These are phyloP conservation scores for Paraphoma chrysanthemicola DNA, from an alignment of 2,329 filamentous ascomycete species.

Conservation along the genomic window DNA sequence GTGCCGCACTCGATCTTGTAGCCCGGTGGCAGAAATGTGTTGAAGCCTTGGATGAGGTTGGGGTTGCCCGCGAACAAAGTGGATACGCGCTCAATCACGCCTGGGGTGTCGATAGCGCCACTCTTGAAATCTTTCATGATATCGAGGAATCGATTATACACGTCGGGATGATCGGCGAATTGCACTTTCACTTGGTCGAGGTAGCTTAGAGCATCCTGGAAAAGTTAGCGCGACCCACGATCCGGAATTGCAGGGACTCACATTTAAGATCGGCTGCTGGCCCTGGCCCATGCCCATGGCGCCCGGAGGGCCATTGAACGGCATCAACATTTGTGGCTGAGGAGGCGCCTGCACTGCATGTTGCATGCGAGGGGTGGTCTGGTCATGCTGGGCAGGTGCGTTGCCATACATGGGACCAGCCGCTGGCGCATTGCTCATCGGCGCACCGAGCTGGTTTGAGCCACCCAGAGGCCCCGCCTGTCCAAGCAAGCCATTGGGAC, in stretches of 20 bases:
- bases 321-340: conserved; percentile 61
- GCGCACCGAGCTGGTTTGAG: conserved; percentile 56
- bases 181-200: conserved; percentile 98
- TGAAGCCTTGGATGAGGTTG: conserved; percentile 95
- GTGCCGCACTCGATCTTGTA: conserved; percentile 97
- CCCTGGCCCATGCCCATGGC: conserved; percentile 72
- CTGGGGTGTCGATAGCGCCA: conserved; percentile 97
- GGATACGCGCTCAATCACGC: conserved; percentile 95
- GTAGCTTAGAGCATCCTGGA: conserved; percentile 84
- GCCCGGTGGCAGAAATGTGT: conserved; percentile 93
- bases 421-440: conserved; percentile 66
- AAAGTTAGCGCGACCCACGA: conserved; percentile 8
- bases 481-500: conserved; percentile 82
- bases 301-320: conserved; percentile 53
- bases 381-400: conserved; percentile 66
- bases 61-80: conserved; percentile 95
- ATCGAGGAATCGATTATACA: conserved; percentile 95
- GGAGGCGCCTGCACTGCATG: conserved; percentile 63
- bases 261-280: conserved; percentile 82
- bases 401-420: conserved; percentile 74
- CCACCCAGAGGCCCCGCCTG: conserved; percentile 61
- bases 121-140: conserved; percentile 99
- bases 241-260: not conserved
- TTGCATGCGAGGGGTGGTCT: conserved; percentile 66
- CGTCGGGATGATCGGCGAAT: conserved; percentile 94